A percentile compares a stretch with the other conserved stretches of the same genome.
Conservation (phyloP, 768 basidiomycete genomes). For the Lactifluus volemus region DNA sequence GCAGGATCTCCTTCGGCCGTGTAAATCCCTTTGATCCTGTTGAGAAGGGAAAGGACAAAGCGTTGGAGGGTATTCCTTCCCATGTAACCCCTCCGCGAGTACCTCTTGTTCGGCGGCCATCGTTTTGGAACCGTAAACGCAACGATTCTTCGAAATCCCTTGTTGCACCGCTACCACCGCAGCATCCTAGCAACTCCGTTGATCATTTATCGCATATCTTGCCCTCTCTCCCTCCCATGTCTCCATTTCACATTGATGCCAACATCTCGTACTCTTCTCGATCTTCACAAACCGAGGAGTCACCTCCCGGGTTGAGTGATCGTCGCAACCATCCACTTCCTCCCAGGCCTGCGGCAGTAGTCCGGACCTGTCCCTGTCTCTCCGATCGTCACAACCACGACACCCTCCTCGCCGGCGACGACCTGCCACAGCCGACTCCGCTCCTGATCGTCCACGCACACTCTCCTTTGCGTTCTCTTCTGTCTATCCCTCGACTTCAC, state of each 20-base stretch:
- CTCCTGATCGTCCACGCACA: slow-evolving; percentile 23
- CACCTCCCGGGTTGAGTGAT: slow-evolving; percentile 15
- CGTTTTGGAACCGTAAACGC: slow-evolving; percentile 22
- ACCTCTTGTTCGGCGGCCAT: slow-evolving; percentile 15
- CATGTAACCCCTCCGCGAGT: slow-evolving; percentile 19
- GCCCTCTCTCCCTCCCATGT: slow-evolving; percentile 34
- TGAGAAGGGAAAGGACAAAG: slow-evolving; percentile 37
- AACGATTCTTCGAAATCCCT: slow-evolving; percentile 33
- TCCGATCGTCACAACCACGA: not conserved
- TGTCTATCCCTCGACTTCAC: slow-evolving; percentile 2
- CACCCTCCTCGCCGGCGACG: slow-evolving; percentile 21
- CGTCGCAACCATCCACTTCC: not conserved
- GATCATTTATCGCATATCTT: slow-evolving; percentile 30
- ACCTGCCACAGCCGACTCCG: slow-evolving; percentile 37
- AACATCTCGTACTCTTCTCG: slow-evolving; percentile 19
- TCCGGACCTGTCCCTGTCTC: slow-evolving; percentile 12
- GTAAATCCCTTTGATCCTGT: slow-evolving; percentile 33
- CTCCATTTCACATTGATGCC: slow-evolving; percentile 35
- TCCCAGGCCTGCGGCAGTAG: not conserved
- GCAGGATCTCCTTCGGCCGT: slow-evolving; percentile 49
- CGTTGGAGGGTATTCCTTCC: slow-evolving; percentile 27
- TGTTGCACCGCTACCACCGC: slow-evolving; percentile 25
- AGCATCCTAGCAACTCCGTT: slow-evolving; percentile 22
- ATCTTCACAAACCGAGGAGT: slow-evolving; percentile 24
- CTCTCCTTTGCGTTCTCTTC: slow-evolving; percentile 20